Evolutionary conservation across 2,329 filamentous ascomycete species (phyloP).

Genomic region (Neonectria faginata): DNA sequence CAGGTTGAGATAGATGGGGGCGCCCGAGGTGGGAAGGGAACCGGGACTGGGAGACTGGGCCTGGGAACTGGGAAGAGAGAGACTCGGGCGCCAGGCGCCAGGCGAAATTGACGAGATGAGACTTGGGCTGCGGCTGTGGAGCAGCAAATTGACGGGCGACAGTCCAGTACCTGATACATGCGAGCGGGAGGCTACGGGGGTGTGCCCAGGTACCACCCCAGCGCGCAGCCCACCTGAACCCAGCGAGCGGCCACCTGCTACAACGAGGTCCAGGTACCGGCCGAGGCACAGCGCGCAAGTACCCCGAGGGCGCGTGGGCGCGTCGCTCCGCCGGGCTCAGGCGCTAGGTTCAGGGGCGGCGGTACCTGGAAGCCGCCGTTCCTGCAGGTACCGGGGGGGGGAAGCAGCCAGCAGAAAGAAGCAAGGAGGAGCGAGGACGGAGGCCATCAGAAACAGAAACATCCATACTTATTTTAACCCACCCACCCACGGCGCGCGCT

Average conservation of each 20-base stretch:
- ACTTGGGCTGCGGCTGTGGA: conserved; percentile 45
- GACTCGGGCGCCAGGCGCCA: conserved; percentile 47
- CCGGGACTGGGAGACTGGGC: neutral
- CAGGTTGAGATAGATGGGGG: conserved; percentile 45
- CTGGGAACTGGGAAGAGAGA: conserved; percentile 22
- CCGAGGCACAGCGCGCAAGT: conserved; percentile 29
- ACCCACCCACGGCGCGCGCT: neutral
- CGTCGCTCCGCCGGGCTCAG: conserved; percentile 19
- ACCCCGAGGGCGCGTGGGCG: conserved; percentile 30
- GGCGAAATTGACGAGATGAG: conserved; percentile 49
- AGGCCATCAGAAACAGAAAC: neutral
- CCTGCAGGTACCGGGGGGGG: conserved; percentile 47
- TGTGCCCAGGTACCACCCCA: conserved; percentile 20
- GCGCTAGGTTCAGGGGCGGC: conserved; percentile 37
- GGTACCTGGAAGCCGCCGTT: conserved; percentile 44
- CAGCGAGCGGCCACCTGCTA: conserved; percentile 14
- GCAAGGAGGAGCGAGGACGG: conserved; percentile 3
- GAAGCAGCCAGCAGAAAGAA: conserved; percentile 6
- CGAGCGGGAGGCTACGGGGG: conserved; percentile 18
- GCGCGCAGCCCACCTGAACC: conserved; percentile 1
- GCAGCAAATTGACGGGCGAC: conserved; percentile 26
- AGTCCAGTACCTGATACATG: no score
- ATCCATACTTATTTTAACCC: no score
- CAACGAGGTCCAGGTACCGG: conserved; percentile 25
- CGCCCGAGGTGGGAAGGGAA: conserved; percentile 34